Evolutionary conservation across 768 basidiomycete genomes (phyloP), one percentile per base, ranked within the genome.

Genomic region (Floccularia luteovirens): DNA sequence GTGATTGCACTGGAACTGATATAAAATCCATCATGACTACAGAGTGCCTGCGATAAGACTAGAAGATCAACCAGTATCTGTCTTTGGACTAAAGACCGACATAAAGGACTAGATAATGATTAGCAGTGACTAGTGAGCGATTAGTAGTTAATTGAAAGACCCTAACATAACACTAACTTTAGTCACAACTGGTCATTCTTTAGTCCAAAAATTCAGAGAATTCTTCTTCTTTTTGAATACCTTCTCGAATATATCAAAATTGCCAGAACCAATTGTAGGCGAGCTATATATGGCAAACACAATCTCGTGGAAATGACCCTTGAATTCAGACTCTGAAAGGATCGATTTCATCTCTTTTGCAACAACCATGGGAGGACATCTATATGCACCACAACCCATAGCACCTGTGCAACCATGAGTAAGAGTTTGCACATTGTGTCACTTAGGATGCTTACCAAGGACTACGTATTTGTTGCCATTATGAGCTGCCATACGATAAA

Each of bases 371-470:
- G 69, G 60, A 7, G 69, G 69, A 44, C 67, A 69, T 4, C 25
- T 42, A 43, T 70, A 71, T 1, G 60, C 66, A 5, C 69, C 69
- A 41, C 67, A 70, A 0, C 69, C 69, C 56, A 71, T 65, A 5
- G 68, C 68, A 45, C 65, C 68, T 67, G 31, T 17, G 24, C n/a
- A 11, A 24, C 13, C 12, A 17, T 24, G 11, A 23, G 13, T 45
- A 34, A 20, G 5, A 25, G 22, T 2, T 31, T 22, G 27, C 35
- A 11, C 4, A 44, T 28, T n/a, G 31, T 5, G 24, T 28, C 10
- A n/a, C 2, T 7, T 10, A 31, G 23, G 3, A 2, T 35, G 39
- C 55, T 14, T 48, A 69, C 69, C 69, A 11, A 70, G 56, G 0
- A 70, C 54, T 1, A 72, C 43, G 43, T 60, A 55, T 6, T 56